phyloP scores from a whole-genome alignment of 768 basidiomycete genomes.

The Hypholoma sublateritium region DNA sequence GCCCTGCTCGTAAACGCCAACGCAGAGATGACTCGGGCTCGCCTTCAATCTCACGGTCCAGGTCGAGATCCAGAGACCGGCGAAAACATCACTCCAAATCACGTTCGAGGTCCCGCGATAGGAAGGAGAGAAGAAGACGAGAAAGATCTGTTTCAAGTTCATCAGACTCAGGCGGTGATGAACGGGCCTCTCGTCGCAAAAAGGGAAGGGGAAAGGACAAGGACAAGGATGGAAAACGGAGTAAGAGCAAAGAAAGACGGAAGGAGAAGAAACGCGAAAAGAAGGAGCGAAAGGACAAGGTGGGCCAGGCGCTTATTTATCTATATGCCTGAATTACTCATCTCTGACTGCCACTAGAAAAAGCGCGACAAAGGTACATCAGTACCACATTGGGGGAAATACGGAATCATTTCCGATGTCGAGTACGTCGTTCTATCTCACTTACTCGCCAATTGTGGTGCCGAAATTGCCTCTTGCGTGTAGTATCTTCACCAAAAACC shows the following conservation, averaged over 20 bases:
- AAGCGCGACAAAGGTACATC: constrained; percentile 57
- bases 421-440: constrained; percentile 61
- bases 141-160: constrained; percentile 40
- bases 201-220: constrained; percentile 47
- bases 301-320: constrained; percentile 19
- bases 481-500: constrained; percentile 79
- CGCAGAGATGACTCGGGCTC: constrained; percentile 22
- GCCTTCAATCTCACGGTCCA: constrained; percentile 26
- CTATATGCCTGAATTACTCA: neutral
- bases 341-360: constrained; percentile 19
- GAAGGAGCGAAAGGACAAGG: constrained; percentile 70
- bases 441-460: neutral
- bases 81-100: constrained; percentile 20
- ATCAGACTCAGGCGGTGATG: constrained; percentile 38
- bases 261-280: constrained; percentile 60
- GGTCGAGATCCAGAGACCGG: constrained; percentile 32
- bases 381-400: constrained; percentile 84
- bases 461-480: neutral
- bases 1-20: constrained; percentile 30
- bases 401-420: constrained; percentile 80
- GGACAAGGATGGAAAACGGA: constrained; percentile 49
- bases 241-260: constrained; percentile 40
- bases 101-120: constrained; percentile 30
- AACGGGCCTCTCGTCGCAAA: constrained; percentile 38
- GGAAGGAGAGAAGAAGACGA: constrained; percentile 21